Base-by-base conservation (phyloP, 148 eudicot genomes). In the Nyssa sinensis region DNA sequence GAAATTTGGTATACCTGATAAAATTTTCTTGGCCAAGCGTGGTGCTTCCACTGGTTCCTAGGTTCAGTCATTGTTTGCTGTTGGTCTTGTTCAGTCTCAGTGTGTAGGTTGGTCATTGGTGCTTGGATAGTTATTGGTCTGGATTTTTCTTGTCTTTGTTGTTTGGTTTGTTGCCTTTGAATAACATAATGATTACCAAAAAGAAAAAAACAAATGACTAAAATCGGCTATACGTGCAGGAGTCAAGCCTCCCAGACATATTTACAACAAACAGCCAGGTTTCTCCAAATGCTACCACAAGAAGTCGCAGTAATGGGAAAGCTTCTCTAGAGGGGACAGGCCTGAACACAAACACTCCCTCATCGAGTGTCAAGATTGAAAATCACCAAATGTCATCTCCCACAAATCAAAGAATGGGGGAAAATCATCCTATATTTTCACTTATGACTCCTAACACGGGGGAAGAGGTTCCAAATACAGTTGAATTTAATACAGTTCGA, bases 211-310 rank as follows among this genome's bases (percentile, higher is more conserved):
- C 67, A 61, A 47, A 55, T 70, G 51, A 76, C 69, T n/a, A 16
- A 27, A 16, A 72, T 49, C 32, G 53, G 64, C 44, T 70, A 13
- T 61, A 13, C 27, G 51, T 76, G 80, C 84, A 96, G 99, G 99
- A 96, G 84, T 93, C 98, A 0, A 93, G 94, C 85, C 98, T 89
- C 32, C 97, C 97, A 59, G 88, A 91, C 62, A 66, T 88, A 73
- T 77, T 92, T 68, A 74, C 88, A 6, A 84, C 70, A 29, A 84
- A 90, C 83, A 89, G 85, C 79, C 78, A 75, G 90, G 86, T 84
- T 77, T 86, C 96, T 79, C 94, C 93, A 27, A 88, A 75, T 79
- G 75, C 89, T 17, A 77, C 66, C 60, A 80, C 87, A 70, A 86
- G 92, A 84, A 83, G 78, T 77, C 88, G 91, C 57, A 81, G 80